Evolutionary conservation across 768 basidiomycete genomes (phyloP), one percentile per base, ranked within the genome.

Genomic region (Porphyrellus cyaneotinctus): DNA sequence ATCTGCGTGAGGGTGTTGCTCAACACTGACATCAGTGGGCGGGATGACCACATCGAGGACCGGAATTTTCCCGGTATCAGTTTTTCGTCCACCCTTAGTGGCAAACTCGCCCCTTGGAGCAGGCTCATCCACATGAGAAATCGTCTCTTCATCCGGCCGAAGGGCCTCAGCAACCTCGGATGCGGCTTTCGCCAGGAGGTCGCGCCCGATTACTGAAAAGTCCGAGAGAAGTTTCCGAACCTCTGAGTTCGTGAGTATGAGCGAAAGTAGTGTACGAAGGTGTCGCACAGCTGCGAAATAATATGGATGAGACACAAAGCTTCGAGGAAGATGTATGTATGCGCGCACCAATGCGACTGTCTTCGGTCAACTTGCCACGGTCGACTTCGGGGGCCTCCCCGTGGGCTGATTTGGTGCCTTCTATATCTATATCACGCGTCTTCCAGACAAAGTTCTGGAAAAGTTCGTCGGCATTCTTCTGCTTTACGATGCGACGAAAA

Each of bases 161-260:
- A 93, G 73, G 47, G 67, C 69, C 30, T 82, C 79, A 8, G 90
- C 88, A 13, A 80, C 85, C 64, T 91, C 88, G 59, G 76, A 68
- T 0, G 88, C 85, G 18, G 80, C 80, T 35, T 80, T 85, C 5
- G 90, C 82, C 56, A 95, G 82, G 49, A 97, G 75, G 67, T 95
- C 92, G 37, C 91, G 85, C 0, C 89, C 88, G 44, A 91, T 83
- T 52, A 85, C 67, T 11, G 82, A 79, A 57, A 88, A 84, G 69
- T 93, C 91, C 2, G 83, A 79, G 47, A 95, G 71, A 26, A 97
- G 83, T 68, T 97, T 95, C 62, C 93, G 87, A 28, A 89, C 87
- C 72, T 95, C 90, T 0, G 89, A 87, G 73, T 99, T 99, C 65
- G 95, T 95, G 56, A 93, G 77, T 63, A 97, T 76, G 62, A 97